Conservation (phyloP, 2,329 filamentous ascomycete species). For the Tolypocladium ophioglossoides region DNA sequence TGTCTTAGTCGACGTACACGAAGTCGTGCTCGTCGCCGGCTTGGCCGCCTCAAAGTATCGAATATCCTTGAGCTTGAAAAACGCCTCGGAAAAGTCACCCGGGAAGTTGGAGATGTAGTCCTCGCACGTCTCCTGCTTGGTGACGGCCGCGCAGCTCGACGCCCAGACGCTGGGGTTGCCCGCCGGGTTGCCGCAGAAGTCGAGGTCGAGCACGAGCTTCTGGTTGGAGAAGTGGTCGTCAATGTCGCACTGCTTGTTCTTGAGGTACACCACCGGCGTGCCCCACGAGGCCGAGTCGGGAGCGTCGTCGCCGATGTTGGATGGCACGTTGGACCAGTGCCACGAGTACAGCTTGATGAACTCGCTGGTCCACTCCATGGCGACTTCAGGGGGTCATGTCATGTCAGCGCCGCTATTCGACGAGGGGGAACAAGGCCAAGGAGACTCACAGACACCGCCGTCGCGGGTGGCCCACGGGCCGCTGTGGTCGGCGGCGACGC, state of each 20-base stretch:
- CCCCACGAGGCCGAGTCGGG: constrained; percentile 59
- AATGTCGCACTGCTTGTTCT: constrained; percentile 50
- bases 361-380: constrained; percentile 30
- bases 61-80: constrained; percentile 36
- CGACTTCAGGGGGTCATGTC: constrained; percentile 12
- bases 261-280: constrained; percentile 50
- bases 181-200: constrained; percentile 66
- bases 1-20: not conserved
- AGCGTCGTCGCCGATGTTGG: constrained; percentile 22
- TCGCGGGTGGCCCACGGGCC: constrained; percentile 24
- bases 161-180: constrained; percentile 22
- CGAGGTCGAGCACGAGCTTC: constrained; percentile 63
- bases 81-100: constrained; percentile 22
- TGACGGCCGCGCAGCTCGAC: constrained; percentile 12
- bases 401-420: not conserved
- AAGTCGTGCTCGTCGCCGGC: constrained; percentile 4
- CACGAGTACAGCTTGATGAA: constrained; percentile 32
- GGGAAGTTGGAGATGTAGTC: constrained; percentile 27
- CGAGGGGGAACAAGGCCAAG: constrained; percentile 25
- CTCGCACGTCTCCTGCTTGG: constrained; percentile 18
- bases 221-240: constrained; percentile 51
- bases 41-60: constrained; percentile 17
- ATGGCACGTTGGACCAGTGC: constrained; percentile 18
- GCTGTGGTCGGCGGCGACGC: constrained; percentile 25
- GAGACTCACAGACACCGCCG: constrained; percentile 32